phyloP scores from a whole-genome alignment of 2,329 filamentous ascomycete genomes.

The Penicillium decumbens region DNA sequence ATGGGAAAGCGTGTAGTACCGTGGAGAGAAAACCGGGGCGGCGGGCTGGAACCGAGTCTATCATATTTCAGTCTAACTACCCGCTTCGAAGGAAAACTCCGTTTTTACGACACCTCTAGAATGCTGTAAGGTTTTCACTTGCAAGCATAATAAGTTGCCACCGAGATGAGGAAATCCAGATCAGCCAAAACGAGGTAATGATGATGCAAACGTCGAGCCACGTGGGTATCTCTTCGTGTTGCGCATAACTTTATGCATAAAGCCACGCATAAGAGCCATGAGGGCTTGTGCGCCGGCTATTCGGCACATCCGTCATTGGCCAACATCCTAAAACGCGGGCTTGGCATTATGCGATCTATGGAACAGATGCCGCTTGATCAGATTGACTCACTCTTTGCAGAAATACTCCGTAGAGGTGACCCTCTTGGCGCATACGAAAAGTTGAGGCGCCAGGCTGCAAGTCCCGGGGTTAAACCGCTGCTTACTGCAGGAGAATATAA shows the following conservation, averaged over 20 bases:
- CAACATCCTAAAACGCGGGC: background rate
- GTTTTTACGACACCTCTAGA: background rate
- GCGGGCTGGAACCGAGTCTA: background rate
- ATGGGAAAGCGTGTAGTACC: background rate
- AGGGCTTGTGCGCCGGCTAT: slow-evolving; percentile 15
- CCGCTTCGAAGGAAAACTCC: background rate
- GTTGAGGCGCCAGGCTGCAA: background rate
- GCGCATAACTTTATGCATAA: background rate
- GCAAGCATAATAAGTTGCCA: too few relatives aligned
- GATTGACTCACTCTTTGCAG: background rate
- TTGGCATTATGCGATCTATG: background rate
- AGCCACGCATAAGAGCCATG: slow-evolving; percentile 7
- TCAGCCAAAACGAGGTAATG: background rate
- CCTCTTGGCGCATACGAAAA: background rate
- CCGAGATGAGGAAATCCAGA: background rate
- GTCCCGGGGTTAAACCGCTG: background rate
- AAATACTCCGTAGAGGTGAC: background rate
- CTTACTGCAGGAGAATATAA: background rate
- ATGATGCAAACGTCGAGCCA: slow-evolving; percentile 9
- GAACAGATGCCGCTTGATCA: background rate
- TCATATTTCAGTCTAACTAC: background rate
- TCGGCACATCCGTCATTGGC: slow-evolving; percentile 18
- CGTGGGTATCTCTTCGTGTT: background rate
- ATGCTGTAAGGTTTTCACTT: background rate
- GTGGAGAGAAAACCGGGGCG: background rate